A percentile compares a stretch with the other conserved stretches of the same genome.
Evolutionary conservation across 1,139 yeast species (phyloP).

Genomic region (Candida frijolesensis): DNA sequence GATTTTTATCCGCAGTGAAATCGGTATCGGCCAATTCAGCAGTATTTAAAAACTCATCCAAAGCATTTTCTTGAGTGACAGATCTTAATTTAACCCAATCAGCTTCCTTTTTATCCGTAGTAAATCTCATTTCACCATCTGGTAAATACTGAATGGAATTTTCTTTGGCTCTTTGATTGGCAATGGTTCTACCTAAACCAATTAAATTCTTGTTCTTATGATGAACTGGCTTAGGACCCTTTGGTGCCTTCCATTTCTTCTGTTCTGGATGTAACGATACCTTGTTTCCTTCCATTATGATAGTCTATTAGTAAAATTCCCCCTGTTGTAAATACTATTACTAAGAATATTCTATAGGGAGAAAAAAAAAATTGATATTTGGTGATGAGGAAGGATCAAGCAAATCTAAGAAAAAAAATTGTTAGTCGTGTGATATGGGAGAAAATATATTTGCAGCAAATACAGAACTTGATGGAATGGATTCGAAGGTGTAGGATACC

Average conservation of each 20-base stretch:
- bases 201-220: constrained; percentile 81
- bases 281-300: constrained; percentile 34
- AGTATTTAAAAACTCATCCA: constrained; percentile 92
- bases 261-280: constrained; percentile 49
- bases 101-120: constrained; percentile 82
- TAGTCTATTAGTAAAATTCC: not conserved
- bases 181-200: constrained; percentile 85
- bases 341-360: not conserved
- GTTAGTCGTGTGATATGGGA: constrained; percentile 1
- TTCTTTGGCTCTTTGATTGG: constrained; percentile 71
- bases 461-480: not conserved
- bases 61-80: constrained; percentile 90
- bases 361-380: constrained; percentile 1
- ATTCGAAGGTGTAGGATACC: not conserved
- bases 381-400: constrained; percentile 1
- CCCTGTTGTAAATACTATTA: not conserved
- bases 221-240: constrained; percentile 88
- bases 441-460: constrained; percentile 4
- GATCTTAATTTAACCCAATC: constrained; percentile 89
- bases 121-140: constrained; percentile 83
- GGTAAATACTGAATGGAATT: constrained; percentile 73
- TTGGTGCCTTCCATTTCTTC: constrained; percentile 66
- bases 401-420: not conserved
- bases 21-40: constrained; percentile 97
- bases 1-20: constrained; percentile 87